A percentile compares a stretch with the other conserved stretches of the same genome.
Conservation (phyloP, 1,139 yeast genomes). For the Suhomyces yuchorum region DNA sequence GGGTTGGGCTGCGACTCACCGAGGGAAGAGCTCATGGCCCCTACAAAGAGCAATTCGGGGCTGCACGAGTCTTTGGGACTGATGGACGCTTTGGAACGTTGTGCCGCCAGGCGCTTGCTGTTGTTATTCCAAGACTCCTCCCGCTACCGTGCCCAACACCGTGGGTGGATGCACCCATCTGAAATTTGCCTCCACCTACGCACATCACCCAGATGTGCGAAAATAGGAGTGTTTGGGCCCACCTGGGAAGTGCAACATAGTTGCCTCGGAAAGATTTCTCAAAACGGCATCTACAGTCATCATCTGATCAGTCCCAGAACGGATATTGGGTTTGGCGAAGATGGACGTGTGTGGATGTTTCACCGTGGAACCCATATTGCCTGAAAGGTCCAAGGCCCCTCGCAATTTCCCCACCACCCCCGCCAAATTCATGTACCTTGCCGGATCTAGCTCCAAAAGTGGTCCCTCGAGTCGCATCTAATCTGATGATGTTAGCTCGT, state of each 20-base stretch:
- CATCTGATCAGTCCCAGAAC: not conserved
- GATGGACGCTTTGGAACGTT: not conserved
- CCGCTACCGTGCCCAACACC: not conserved
- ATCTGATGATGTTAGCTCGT: not conserved
- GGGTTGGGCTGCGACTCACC: not conserved
- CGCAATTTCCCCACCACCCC: not conserved
- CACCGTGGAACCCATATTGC: not conserved
- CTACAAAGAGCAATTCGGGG: not conserved
- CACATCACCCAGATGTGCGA: not conserved
- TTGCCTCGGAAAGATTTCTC: not conserved
- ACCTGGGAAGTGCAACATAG: not conserved
- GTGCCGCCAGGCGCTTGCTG: not conserved
- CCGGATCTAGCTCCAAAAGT: not conserved
- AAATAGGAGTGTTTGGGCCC: not conserved
- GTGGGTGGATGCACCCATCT: not conserved
- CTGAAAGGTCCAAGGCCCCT: not conserved
- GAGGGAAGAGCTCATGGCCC: not conserved
- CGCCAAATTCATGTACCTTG: not conserved
- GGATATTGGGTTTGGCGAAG: not conserved
- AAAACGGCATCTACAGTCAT: not conserved
- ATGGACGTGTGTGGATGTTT: not conserved
- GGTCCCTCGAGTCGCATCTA: not conserved
- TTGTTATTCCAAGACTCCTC: not conserved
- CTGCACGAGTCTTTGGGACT: not conserved
- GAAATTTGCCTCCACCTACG: not conserved